Base-by-base conservation (phyloP, 306 rosid genomes). In the Mimosa bimucronata region DNA sequence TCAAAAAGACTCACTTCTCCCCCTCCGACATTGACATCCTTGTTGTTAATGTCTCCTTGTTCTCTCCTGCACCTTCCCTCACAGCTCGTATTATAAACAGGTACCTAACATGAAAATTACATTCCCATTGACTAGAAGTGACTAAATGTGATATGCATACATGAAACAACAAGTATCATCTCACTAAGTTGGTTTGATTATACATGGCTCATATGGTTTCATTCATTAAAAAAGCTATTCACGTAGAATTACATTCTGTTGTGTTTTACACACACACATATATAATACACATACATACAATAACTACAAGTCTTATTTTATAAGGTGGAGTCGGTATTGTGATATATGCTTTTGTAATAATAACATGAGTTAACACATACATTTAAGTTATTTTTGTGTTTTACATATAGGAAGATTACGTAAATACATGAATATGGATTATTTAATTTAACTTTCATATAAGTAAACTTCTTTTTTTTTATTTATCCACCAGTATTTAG, bases 1-100 rank as follows among this genome's bases (percentile, higher is more conserved):
- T 94, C 53, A 31, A 46, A 0, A 82, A 25, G 40, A 86, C 89
- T 0, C 77, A 86, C 0, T 57, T 94, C n/a, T 81, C 87, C 18
- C 98, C 97, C 2, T 81, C 86, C 0, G 85, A 92, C 19, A 82
- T 94, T 7, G 91, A 94, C 84, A 79, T 94, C 8, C 93, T 92
- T 2, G 89, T 89, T 2, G 98, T 94, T 2, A 94, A 94, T n/a
- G 97, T 94, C 21, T 94, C 97, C 0, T 75, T 92, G 83, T 89
- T 94, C 81, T 84, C 97, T 30, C 93, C 97, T 0, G 72, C 88
- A 0, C 98, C 98, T 15, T 94, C 97, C 11, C 88, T 94, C 12
- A 73, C 97, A 0, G 82, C 97, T 0, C 83, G 97, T 2, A 90
- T 94, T 14, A 72, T 91, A 16, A 92, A 92, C 87, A 81, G 85